Conservation (phyloP, 345 rosid genomes). For the Schrenkiella parvula region DNA sequence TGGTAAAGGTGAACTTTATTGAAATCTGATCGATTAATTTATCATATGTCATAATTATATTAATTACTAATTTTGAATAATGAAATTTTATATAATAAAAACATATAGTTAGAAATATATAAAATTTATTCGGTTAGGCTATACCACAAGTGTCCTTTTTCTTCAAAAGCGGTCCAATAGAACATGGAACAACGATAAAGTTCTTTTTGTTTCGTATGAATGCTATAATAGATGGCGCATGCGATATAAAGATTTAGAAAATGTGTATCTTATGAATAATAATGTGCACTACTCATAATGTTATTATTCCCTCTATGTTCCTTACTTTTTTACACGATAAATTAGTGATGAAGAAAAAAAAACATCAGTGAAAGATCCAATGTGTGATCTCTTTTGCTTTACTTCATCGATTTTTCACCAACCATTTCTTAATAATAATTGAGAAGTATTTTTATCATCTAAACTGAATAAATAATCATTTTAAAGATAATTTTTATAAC, state of each 20-base stretch:
- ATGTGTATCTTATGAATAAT: neutral
- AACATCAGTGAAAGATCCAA: neutral
- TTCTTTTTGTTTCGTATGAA: neutral
- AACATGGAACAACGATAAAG: neutral
- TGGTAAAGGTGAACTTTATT: too few relatives aligned
- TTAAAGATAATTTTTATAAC: too few relatives aligned
- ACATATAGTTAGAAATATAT: too few relatives aligned
- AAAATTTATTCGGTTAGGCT: neutral
- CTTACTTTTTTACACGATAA: too few relatives aligned
- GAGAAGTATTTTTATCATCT: too few relatives aligned
- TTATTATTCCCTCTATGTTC: too few relatives aligned
- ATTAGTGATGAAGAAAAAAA: neutral
- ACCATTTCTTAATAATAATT: neutral
- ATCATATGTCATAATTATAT: too few relatives aligned
- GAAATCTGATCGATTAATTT: too few relatives aligned
- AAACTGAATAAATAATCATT: too few relatives aligned
- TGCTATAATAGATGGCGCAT: slow-evolving; percentile 3
- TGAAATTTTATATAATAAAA: too few relatives aligned
- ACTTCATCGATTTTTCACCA: neutral
- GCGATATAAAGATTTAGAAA: neutral
- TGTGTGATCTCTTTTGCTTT: neutral
- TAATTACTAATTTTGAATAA: too few relatives aligned
- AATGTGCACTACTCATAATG: too few relatives aligned
- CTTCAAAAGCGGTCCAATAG: neutral
- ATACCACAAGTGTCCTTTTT: neutral